These are phyloP conservation scores for Canna indica DNA, from an alignment of 176 grass and related monocot genomes.

Conservation along the genomic window DNA sequence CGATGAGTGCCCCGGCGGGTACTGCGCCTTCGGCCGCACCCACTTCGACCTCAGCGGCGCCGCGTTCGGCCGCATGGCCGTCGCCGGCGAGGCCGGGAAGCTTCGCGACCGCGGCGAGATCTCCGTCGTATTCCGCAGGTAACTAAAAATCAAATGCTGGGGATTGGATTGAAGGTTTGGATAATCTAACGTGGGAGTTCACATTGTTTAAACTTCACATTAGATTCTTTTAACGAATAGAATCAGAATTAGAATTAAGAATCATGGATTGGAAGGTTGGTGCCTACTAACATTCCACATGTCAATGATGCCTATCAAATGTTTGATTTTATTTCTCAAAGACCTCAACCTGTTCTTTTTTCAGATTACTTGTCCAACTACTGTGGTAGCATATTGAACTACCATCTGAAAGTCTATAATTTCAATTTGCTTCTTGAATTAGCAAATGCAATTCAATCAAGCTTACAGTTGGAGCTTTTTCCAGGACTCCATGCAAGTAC, in stretches of 20 bases:
- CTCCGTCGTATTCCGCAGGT: slow-evolving; percentile 61
- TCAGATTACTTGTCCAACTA: no score
- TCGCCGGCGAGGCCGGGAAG: slow-evolving; percentile 39
- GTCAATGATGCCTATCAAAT: neutral
- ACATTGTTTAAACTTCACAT: neutral
- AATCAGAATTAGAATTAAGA: neutral
- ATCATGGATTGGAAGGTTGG: neutral
- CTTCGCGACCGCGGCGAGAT: slow-evolving; percentile 74
- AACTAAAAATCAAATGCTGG: neutral
- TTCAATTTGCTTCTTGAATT: neutral
- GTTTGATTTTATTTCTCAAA: neutral
- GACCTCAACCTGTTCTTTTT: neutral
- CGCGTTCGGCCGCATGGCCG: slow-evolving; percentile 77
- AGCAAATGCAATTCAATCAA: neutral
- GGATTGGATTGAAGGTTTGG: no score
- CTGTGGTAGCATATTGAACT: no score
- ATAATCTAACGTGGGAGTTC: neutral
- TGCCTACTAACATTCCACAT: neutral
- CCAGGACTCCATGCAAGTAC: slow-evolving; percentile 88
- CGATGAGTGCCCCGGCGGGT: slow-evolving; percentile 83
- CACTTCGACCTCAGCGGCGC: slow-evolving; percentile 99
- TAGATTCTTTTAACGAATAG: neutral
- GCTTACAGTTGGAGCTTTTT: neutral
- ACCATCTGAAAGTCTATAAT: neutral
- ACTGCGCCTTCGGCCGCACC: slow-evolving; percentile 46